A percentile compares a stretch with the other conserved stretches of the same genome.
These are phyloP conservation scores for Phylloporus arenicola DNA, from an alignment of 768 basidiomycete genomes.

Conservation along the genomic window DNA sequence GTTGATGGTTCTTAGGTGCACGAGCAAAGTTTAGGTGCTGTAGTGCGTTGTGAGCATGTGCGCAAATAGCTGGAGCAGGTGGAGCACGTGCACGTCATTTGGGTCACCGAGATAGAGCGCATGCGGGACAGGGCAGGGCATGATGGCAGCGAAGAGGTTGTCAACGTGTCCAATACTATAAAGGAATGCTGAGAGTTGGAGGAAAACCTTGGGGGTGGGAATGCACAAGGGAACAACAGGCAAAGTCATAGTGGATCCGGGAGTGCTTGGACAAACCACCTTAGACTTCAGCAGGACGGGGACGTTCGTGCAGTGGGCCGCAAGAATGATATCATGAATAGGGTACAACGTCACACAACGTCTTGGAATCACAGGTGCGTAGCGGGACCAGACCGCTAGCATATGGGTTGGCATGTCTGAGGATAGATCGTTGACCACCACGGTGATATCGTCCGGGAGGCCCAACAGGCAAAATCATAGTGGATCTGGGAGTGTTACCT, in stretches of 20 bases:
- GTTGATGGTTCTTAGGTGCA: conserved; percentile 33
- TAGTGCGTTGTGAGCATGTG: conserved; percentile 11
- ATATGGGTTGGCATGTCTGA: conserved; percentile 30
- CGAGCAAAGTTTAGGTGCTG: conserved; percentile 29
- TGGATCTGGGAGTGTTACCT: too few species aligned
- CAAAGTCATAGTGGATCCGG: conserved; percentile 30
- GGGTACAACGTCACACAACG: conserved; percentile 34
- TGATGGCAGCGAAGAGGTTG: conserved; percentile 53
- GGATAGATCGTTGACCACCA: conserved; percentile 26
- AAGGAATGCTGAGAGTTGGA: conserved; percentile 58
- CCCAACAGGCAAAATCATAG: too few species aligned
- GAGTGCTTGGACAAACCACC: conserved; percentile 5
- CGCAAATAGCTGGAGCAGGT: conserved; percentile 13
- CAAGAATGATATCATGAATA: conserved; percentile 34
- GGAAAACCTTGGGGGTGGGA: conserved; percentile 66
- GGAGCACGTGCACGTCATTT: conserved; percentile 7
- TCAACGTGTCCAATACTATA: conserved; percentile 62
- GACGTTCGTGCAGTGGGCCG: conserved; percentile 28
- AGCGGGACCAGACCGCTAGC: conserved; percentile 27
- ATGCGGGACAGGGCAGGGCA: conserved; percentile 41
- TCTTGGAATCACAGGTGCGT: conserved; percentile 19
- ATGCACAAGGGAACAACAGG: conserved; percentile 68
- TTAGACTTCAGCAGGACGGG: conserved; percentile 16
- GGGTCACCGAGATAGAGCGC: conserved; percentile 24
- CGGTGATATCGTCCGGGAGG: conserved; percentile 27